phyloP scores from a whole-genome alignment of 495 filamentous ascomycete species.

The Lophium mytilinum region DNA sequence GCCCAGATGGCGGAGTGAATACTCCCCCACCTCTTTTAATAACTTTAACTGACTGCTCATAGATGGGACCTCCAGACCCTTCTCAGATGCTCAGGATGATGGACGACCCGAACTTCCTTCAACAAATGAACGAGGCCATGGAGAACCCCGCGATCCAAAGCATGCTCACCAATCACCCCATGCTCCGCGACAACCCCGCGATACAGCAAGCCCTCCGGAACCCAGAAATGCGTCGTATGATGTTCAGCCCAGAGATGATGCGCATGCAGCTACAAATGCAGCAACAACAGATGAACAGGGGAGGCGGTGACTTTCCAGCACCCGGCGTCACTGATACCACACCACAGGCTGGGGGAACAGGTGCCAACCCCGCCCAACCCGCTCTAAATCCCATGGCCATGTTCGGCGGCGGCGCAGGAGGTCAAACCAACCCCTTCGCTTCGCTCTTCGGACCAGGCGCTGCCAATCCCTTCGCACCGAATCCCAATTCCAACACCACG shows the following conservation, averaged over 20 bases:
- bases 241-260: slow-evolving; percentile 84
- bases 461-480: slow-evolving; percentile 8
- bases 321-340: slow-evolving; percentile 78
- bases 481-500: slow-evolving; percentile 7
- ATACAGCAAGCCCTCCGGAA: slow-evolving; percentile 77
- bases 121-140: slow-evolving; percentile 85
- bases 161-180: slow-evolving; percentile 81
- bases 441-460: slow-evolving; percentile 41
- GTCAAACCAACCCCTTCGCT: slow-evolving; percentile 64
- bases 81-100: slow-evolving; percentile 80
- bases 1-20: slow-evolving; percentile 93
- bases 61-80: slow-evolving; percentile 86
- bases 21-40: not conserved
- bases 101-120: slow-evolving; percentile 71
- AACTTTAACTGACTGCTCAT: slow-evolving; percentile 25
- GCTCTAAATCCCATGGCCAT: slow-evolving; percentile 37
- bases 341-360: slow-evolving; percentile 26
- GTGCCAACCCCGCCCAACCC: slow-evolving; percentile 33
- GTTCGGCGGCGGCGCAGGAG: slow-evolving; percentile 35
- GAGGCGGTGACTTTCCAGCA: slow-evolving; percentile 63
- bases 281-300: slow-evolving; percentile 50
- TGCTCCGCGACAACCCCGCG: slow-evolving; percentile 73
- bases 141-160: slow-evolving; percentile 88
- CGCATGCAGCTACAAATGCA: slow-evolving; percentile 74
- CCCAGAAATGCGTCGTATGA: slow-evolving; percentile 81